These are phyloP conservation scores for Cercophora samala DNA, from an alignment of 495 filamentous ascomycete genomes.

Conservation along the genomic window DNA sequence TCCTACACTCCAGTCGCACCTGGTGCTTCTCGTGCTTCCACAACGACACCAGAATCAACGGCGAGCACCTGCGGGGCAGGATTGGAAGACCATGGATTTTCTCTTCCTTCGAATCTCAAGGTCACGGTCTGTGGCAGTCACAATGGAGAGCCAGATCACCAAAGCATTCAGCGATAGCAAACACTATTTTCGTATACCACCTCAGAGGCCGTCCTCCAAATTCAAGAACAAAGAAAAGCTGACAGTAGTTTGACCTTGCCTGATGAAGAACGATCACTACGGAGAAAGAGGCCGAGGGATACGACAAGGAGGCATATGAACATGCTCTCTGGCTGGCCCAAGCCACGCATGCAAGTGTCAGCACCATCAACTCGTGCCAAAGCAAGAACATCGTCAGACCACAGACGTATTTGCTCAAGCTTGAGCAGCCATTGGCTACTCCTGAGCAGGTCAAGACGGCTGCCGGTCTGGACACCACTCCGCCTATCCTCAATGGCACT, in stretches of 20 bases:
- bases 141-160: background rate
- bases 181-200: constrained; percentile 8
- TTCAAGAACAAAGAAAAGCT: constrained; percentile 6
- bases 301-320: constrained; percentile 22
- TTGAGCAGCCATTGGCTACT: constrained; percentile 13
- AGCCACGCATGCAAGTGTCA: background rate
- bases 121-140: background rate
- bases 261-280: constrained; percentile 7
- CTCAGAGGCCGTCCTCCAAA: constrained; percentile 11
- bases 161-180: constrained; percentile 11
- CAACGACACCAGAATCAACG: background rate
- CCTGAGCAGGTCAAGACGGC: constrained; percentile 8
- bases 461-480: background rate
- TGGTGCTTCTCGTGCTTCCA: background rate
- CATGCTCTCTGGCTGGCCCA: constrained; percentile 9
- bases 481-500: background rate
- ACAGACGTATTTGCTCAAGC: constrained; percentile 16
- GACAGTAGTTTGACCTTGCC: constrained; percentile 4
- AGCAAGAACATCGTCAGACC: constrained; percentile 7
- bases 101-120: background rate
- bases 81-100: background rate
- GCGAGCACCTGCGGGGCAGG: background rate
- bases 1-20: background rate
- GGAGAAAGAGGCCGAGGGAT: constrained; percentile 18
- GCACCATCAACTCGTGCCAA: background rate